Evolutionary conservation across 352 stramenopile genomes (phyloP), one percentile per base, ranked within the genome.

Genomic region (Phytophthora niederhauseri): DNA sequence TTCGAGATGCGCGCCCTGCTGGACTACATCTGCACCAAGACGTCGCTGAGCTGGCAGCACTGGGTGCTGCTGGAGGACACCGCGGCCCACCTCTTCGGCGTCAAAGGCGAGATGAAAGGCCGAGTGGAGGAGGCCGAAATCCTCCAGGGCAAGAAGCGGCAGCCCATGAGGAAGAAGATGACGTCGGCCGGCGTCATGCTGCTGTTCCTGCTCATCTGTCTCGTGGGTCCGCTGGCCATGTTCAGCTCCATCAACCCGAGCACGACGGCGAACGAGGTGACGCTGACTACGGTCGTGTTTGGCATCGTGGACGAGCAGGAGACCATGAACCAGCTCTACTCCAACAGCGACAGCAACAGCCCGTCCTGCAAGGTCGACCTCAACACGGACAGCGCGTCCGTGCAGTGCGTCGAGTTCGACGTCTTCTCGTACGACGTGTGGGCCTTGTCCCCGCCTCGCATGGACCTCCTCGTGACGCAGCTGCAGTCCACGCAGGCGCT

Each of bases 201-300:
- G 53, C 68, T 94, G 6, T 84, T 92, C 28, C 58, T 96, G 26
- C 58, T 95, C 8, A 49, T 95, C 2, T 96, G 89, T 73, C 67
- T 96, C 30, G 67, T 96, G 4, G 88, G 81, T 0, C 89, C 89
- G 3, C 63, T 96, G 36, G 80, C 87, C 20, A 78, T 96, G 26
- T 96, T 96, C 71, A 95, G 89, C 56, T 95, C 89, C 14, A 90
- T 90, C 22, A 96, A 96, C 61, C 89, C 89, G 4, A 94, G 85
- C 57, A 96, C 89, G 31, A 85, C 71, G 6, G 41, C 74, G 17
- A 96, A 96, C 64, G 76, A 82, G 3, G 77, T 95, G 34, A 91
- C 75, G 28, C 62, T 89, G 8, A 82, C 85, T 0, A 75, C 81
- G 6, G 82, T 94, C 26, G 71, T 76, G 7, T 90, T 96, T 60